phyloP scores from a whole-genome alignment of 2,329 filamentous ascomycete species.

The Aspergillus aculeatus region DNA sequence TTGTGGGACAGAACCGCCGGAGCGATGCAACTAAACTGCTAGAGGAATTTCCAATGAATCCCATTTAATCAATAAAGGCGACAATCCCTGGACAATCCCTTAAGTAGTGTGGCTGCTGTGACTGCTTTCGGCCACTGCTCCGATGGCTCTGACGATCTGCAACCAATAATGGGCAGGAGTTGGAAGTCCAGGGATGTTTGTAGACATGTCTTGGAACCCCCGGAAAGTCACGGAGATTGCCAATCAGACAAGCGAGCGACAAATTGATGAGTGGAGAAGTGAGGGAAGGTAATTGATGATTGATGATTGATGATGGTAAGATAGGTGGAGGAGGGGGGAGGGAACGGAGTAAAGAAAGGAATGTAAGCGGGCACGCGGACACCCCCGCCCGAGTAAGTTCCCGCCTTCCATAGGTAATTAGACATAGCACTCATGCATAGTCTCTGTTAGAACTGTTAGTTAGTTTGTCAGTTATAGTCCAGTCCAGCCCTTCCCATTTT shows the following conservation, averaged over 20 bases:
- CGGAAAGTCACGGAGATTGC: neutral
- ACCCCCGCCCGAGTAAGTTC: neutral
- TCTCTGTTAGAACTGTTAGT: no score
- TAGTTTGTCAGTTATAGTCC: neutral
- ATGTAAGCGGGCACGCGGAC: neutral
- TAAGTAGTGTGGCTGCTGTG: constrained; percentile 1
- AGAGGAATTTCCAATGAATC: neutral
- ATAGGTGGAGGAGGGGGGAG: no score
- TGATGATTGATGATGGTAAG: neutral
- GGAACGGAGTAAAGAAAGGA: neutral
- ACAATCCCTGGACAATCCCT: neutral
- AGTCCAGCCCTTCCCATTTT: neutral
- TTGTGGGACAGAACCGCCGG: neutral
- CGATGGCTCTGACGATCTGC: neutral
- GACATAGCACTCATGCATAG: neutral
- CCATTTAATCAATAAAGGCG: neutral
- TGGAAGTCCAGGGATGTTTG: neutral
- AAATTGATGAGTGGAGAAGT: neutral
- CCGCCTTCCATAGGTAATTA: neutral
- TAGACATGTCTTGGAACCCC: neutral
- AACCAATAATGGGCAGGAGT: neutral
- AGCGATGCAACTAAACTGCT: neutral
- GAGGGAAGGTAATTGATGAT: neutral
- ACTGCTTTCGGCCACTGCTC: constrained; percentile 13
- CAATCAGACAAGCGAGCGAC: neutral